Conservation (phyloP, 306 rosid species). For the Sophora flavescens region DNA sequence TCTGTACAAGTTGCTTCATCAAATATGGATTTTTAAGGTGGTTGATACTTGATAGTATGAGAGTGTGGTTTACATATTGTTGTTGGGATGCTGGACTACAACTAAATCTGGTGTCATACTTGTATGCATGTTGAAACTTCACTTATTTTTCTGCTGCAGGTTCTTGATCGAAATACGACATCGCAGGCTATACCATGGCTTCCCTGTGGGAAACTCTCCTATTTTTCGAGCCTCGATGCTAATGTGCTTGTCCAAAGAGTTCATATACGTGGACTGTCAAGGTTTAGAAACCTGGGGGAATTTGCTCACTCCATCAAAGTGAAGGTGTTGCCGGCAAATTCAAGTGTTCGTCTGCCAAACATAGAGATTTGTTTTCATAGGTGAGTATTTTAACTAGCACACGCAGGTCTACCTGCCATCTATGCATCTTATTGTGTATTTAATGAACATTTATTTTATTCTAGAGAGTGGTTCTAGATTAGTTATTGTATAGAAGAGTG, state of each 20-base stretch:
- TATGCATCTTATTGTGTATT: no score
- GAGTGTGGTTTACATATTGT: slow-evolving; percentile 8
- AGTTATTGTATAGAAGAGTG: no score
- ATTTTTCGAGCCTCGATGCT: slow-evolving; percentile 70
- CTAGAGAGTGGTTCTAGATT: no score
- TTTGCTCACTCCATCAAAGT: slow-evolving; percentile 69
- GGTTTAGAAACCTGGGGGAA: slow-evolving; percentile 70
- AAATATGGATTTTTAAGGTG: slow-evolving; percentile 6
- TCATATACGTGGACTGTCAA: slow-evolving; percentile 65
- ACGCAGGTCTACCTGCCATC: no score
- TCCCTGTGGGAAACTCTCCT: slow-evolving; percentile 68
- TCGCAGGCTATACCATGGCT: slow-evolving; percentile 65
- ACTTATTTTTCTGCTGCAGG: slow-evolving; percentile 53
- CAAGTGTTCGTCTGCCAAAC: slow-evolving; percentile 51
- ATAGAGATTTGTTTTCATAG: no score
- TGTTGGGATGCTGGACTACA: slow-evolving; percentile 30
- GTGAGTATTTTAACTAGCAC: no score
- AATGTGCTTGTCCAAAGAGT: slow-evolving; percentile 73
- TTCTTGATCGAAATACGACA: slow-evolving; percentile 54
- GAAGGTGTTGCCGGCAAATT: slow-evolving; percentile 59
- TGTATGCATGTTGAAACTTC: slow-evolving; percentile 15
- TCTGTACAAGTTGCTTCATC: background rate
- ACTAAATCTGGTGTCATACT: background rate
- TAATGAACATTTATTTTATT: no score
- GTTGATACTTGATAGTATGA: slow-evolving; percentile 11